Percentiles rank a stretch among this genome's conserved stretches.
phyloP scores from a whole-genome alignment of 805 yeast species.

The Grigorovia humatica region DNA sequence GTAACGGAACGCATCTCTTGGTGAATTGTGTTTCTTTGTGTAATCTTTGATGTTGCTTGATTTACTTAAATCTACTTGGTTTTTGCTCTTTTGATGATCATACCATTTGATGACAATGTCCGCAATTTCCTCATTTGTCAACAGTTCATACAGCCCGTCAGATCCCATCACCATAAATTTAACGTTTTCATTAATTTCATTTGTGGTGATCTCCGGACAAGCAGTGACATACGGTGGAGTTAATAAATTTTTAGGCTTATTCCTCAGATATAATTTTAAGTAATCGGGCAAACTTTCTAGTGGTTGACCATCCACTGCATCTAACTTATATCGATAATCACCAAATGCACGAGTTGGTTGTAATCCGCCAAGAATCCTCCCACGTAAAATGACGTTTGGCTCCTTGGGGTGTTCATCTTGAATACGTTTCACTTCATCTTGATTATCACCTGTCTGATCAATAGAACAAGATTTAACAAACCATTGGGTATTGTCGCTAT shows the following conservation, averaged over 20 bases:
- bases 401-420: conserved; percentile 87
- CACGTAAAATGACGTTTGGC: conserved; percentile 70
- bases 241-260: conserved; percentile 55
- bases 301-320: conserved; percentile 36
- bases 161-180: conserved; percentile 88
- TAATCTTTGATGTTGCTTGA: conserved; percentile 24
- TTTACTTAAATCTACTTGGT: background rate
- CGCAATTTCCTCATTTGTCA: conserved; percentile 86
- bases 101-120: conserved; percentile 91
- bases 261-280: conserved; percentile 71
- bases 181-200: conserved; percentile 56
- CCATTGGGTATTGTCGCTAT: conserved; percentile 56
- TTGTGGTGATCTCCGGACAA: conserved; percentile 81
- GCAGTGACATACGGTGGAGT: conserved; percentile 98
- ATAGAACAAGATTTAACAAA: conserved; percentile 75
- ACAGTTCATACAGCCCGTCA: conserved; percentile 88
- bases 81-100: conserved; percentile 41
- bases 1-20: conserved; percentile 68
- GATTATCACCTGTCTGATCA: conserved; percentile 92
- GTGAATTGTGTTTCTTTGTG: conserved; percentile 37
- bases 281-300: conserved; percentile 59
- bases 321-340: conserved; percentile 87
- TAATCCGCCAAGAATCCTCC: conserved; percentile 83
- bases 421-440: conserved; percentile 74
- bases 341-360: conserved; percentile 98